phyloP scores from a whole-genome alignment of 2,329 filamentous ascomycete genomes.

The Paraconiothyrium brasiliense region DNA sequence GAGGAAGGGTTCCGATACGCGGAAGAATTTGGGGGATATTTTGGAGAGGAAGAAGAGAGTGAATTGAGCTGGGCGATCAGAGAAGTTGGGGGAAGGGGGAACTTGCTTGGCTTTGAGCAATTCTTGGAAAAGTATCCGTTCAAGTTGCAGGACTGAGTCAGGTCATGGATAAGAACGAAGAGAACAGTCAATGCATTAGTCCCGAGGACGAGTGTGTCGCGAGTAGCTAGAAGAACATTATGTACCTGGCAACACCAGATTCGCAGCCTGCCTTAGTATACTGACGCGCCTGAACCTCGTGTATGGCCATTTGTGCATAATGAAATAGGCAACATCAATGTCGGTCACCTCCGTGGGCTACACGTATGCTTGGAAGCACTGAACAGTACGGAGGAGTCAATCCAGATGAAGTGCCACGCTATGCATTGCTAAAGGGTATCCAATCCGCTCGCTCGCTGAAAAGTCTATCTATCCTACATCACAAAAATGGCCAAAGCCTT shows the following conservation, averaged over 20 bases:
- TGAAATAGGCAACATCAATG: too few species aligned
- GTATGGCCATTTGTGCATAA: too few species aligned
- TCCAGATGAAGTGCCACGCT: not conserved
- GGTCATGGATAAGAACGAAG: not conserved
- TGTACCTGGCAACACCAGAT: too few species aligned
- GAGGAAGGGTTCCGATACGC: not conserved
- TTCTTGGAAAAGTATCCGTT: slow-evolving; percentile 7
- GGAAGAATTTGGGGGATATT: slow-evolving; percentile 8
- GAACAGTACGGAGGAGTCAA: too few species aligned
- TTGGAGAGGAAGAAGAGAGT: not conserved
- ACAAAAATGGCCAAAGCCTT: not conserved
- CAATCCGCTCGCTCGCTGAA: not conserved
- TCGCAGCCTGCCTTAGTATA: too few species aligned
- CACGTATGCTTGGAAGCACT: too few species aligned
- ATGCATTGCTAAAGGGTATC: slow-evolving; percentile 11
- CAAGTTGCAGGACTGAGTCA: not conserved
- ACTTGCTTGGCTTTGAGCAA: not conserved
- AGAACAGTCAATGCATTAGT: too few species aligned
- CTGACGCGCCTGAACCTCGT: too few species aligned
- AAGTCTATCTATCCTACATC: not conserved
- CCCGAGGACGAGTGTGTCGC: too few species aligned
- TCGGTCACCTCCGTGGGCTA: too few species aligned
- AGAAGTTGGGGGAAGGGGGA: not conserved
- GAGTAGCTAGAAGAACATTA: too few species aligned
- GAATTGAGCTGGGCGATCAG: not conserved